Percentiles rank a stretch among this genome's conserved stretches.
Conservation (phyloP, 75 land plant genomes). For the Pinus tabuliformis region DNA sequence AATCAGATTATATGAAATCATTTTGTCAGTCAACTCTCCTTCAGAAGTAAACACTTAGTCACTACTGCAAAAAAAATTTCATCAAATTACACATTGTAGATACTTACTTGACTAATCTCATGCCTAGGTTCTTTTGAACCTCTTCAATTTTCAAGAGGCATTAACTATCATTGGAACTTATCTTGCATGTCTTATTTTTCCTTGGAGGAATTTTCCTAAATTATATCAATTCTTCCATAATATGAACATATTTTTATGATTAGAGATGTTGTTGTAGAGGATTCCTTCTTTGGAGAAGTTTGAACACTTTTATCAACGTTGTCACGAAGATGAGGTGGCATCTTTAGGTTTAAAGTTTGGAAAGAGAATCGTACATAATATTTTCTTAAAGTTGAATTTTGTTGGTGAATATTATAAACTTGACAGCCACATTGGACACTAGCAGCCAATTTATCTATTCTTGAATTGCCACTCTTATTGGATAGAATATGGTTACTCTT, state of each 20-base stretch:
- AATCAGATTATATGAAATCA: background rate
- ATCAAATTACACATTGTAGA: background rate
- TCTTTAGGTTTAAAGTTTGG: constrained; percentile 37
- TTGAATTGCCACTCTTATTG: constrained; percentile 26
- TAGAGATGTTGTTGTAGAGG: constrained; percentile 8
- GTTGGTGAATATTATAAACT: constrained; percentile 69
- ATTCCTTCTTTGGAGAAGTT: constrained; percentile 17
- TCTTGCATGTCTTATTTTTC: constrained; percentile 20
- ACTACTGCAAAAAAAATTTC: background rate
- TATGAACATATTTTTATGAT: constrained; percentile 17
- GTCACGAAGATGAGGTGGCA: constrained; percentile 20
- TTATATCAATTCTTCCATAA: constrained; percentile 14
- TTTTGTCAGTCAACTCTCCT: background rate
- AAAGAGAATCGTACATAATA: constrained; percentile 60
- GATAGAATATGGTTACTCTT: constrained; percentile 40
- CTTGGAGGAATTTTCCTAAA: constrained; percentile 6
- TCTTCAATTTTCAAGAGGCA: constrained; percentile 16
- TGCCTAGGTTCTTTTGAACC: background rate
- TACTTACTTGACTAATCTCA: constrained; percentile 3
- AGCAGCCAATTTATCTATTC: constrained; percentile 70
- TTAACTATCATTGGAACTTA: constrained; percentile 17
- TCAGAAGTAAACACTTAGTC: background rate
- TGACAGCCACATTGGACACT: constrained; percentile 81
- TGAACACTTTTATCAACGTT: constrained; percentile 27
- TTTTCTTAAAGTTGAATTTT: constrained; percentile 31